Evolutionary conservation across 2,329 filamentous ascomycete genomes (phyloP).

Genomic region (Alternaria gaisen): DNA sequence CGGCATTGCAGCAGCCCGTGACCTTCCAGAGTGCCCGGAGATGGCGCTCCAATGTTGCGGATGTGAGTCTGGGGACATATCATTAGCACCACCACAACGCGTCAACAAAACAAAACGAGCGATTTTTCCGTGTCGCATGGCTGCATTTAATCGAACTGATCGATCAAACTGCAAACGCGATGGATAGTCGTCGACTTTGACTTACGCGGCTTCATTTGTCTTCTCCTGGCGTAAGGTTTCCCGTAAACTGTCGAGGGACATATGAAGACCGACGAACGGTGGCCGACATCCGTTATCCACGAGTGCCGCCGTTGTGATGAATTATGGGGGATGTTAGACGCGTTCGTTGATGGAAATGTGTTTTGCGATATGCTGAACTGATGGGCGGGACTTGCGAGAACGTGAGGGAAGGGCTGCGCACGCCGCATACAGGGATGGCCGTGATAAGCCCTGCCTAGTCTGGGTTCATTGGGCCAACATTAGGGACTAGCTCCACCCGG

Average conservation of each 20-base stretch:
- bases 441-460: constrained; percentile 39
- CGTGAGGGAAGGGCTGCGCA: constrained; percentile 35
- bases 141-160: constrained; percentile 23
- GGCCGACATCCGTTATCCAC: constrained; percentile 60
- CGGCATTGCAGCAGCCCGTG: constrained; percentile 61
- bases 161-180: constrained; percentile 27
- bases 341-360: constrained; percentile 48
- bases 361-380: constrained; percentile 39
- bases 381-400: constrained; percentile 39
- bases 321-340: constrained; percentile 40
- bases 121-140: constrained; percentile 54
- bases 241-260: constrained; percentile 58
- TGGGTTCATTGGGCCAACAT: constrained; percentile 14
- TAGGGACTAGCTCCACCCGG: constrained; percentile 13
- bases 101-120: constrained; percentile 49
- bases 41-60: constrained; percentile 69
- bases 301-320: constrained; percentile 53
- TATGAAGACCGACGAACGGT: constrained; percentile 53
- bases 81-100: constrained; percentile 52
- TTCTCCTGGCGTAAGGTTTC: constrained; percentile 53
- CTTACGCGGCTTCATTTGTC: constrained; percentile 57
- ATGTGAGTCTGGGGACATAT: constrained; percentile 76
- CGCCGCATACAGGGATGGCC: constrained; percentile 20
- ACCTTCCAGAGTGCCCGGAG: constrained; percentile 86
- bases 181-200: constrained; percentile 28